A percentile compares a stretch with the other conserved stretches of the same genome.
phyloP scores from a whole-genome alignment of 768 basidiomycete species.

The Psilocybe cyanescens region DNA sequence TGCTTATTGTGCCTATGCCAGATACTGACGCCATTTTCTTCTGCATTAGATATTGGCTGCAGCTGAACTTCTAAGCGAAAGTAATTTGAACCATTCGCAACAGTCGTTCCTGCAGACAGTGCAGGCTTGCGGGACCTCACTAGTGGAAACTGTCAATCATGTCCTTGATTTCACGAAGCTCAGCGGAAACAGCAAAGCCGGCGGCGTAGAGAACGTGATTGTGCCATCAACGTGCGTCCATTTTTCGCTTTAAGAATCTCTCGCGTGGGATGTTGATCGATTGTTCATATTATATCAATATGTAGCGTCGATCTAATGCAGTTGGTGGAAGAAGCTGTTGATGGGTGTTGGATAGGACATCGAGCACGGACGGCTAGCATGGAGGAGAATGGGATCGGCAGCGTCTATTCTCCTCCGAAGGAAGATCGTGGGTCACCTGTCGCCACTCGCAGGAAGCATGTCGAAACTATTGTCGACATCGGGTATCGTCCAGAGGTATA shows the following conservation, averaged over 20 bases:
- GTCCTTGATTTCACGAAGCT: constrained; percentile 96
- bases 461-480: constrained; percentile 90
- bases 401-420: constrained; percentile 87
- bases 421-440: constrained; percentile 48
- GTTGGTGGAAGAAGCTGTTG: constrained; percentile 86
- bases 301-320: constrained; percentile 76
- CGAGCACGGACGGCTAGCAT: constrained; percentile 74
- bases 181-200: constrained; percentile 81
- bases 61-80: constrained; percentile 89
- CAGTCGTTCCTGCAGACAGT: constrained; percentile 89
- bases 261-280: neutral
- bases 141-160: constrained; percentile 96
- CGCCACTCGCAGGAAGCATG: constrained; percentile 47
- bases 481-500: constrained; percentile 70
- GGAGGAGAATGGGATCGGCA: constrained; percentile 83
- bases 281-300: constrained; percentile 7
- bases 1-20: no score
- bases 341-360: constrained; percentile 94
- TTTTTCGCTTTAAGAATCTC: neutral
- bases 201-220: constrained; percentile 79
- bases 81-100: constrained; percentile 80
- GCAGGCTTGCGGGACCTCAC: constrained; percentile 92
- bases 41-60: constrained; percentile 77
- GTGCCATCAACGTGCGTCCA: constrained; percentile 60
- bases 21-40: no score